These are phyloP conservation scores for Rhodotorula sp. DNA, from an alignment of 1,284 basidiomycete genomes.

Conservation along the genomic window DNA sequence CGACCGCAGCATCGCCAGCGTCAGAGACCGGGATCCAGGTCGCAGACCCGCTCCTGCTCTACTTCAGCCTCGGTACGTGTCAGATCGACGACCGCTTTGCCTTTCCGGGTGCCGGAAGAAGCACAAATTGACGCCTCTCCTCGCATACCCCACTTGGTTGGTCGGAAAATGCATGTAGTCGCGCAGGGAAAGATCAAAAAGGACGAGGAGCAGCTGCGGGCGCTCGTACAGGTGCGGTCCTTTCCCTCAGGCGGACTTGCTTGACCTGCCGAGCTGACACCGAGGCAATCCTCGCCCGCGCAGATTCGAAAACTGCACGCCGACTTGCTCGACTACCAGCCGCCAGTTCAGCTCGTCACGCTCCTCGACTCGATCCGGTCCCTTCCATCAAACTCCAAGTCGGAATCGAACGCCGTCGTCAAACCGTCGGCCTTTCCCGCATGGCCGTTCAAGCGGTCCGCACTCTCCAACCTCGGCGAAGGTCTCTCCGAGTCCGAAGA, in stretches of 20 bases:
- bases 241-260: background rate
- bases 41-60: slow-evolving; percentile 9
- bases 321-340: slow-evolving; percentile 57
- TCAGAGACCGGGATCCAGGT: slow-evolving; percentile 1
- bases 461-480: slow-evolving; percentile 27
- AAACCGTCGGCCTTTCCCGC: slow-evolving; percentile 16
- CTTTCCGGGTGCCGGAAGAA: no score
- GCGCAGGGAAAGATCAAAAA: slow-evolving; percentile 59
- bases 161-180: slow-evolving; percentile 53
- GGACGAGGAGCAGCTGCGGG: slow-evolving; percentile 66
- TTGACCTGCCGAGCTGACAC: background rate
- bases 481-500: slow-evolving; percentile 32
- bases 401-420: slow-evolving; percentile 8
- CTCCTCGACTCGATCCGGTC: slow-evolving; percentile 40
- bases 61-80: slow-evolving; percentile 2
- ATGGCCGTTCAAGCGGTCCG: slow-evolving; percentile 38
- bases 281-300: background rate
- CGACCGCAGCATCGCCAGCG: slow-evolving; percentile 6
- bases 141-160: slow-evolving; percentile 48
- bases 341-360: slow-evolving; percentile 50
- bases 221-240: slow-evolving; percentile 60
- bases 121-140: background rate
- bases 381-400: slow-evolving; percentile 5
- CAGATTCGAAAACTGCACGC: slow-evolving; percentile 57
- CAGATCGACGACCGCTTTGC: accelerated